Evolutionary conservation across 768 basidiomycete species (phyloP).

Genomic region (Rhodotorula graminis): DNA sequence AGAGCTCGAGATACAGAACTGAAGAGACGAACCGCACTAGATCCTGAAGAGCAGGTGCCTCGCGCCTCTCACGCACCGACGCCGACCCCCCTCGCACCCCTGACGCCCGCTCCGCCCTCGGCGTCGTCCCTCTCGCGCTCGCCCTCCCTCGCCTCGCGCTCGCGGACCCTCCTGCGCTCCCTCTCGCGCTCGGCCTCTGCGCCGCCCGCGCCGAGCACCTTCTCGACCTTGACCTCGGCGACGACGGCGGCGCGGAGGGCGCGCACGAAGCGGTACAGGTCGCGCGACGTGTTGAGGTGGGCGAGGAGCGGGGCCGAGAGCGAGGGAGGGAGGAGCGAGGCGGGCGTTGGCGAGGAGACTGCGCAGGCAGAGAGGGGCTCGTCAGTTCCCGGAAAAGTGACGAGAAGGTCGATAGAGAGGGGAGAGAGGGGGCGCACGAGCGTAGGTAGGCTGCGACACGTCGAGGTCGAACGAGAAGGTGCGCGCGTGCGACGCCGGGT

Average conservation of each 20-base stretch:
- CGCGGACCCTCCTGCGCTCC: conserved; percentile 9
- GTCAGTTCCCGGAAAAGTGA: neutral
- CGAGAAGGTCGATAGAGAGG: no score
- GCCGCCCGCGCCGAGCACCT: neutral
- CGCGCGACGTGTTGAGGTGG: conserved; percentile 14
- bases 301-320: neutral
- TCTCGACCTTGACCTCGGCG: conserved; percentile 26
- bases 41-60: no score
- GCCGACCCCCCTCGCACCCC: no score
- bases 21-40: no score
- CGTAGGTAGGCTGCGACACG: conserved; percentile 18
- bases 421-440: neutral
- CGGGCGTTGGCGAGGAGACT: conserved; percentile 16
- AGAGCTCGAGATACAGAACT: no score
- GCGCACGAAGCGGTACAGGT: conserved; percentile 30
- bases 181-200: conserved; percentile 1
- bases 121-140: neutral
- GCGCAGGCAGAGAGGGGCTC: neutral
- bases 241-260: conserved; percentile 16
- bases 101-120: no score
- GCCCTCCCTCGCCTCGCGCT: conserved; percentile 4
- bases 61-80: no score
- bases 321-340: conserved; percentile 15
- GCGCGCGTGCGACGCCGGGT: conserved; percentile 20
- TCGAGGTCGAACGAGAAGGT: conserved; percentile 37